These are phyloP conservation scores for Apiospora marii DNA, from an alignment of 2,329 filamentous ascomycete species.

Conservation along the genomic window DNA sequence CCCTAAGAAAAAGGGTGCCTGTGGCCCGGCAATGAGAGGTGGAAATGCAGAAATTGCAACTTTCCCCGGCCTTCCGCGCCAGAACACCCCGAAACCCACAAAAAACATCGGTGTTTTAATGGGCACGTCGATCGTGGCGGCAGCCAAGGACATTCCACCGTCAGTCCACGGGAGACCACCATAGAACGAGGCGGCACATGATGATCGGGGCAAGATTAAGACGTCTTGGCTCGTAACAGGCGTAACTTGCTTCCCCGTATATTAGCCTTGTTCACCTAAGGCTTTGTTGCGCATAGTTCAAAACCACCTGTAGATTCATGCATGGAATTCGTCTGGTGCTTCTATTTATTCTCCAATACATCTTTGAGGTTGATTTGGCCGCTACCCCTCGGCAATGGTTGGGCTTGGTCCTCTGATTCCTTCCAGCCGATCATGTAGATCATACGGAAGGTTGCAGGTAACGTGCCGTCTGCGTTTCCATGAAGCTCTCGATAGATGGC, in stretches of 20 bases:
- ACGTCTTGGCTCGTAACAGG: background rate
- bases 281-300: background rate
- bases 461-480: constrained; percentile 76
- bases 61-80: background rate
- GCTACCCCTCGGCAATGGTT: constrained; percentile 84
- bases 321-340: background rate
- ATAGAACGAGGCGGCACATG: background rate
- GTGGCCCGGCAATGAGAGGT: background rate
- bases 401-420: constrained; percentile 77
- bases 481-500: constrained; percentile 89
- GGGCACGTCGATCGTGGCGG: background rate
- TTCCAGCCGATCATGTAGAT: constrained; percentile 99
- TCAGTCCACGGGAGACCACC: background rate
- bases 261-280: background rate
- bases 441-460: constrained; percentile 91
- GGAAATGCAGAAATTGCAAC: background rate
- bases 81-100: constrained; percentile 6
- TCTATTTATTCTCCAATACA: constrained; percentile 52
- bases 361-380: constrained; percentile 91
- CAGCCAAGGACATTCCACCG: background rate
- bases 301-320: background rate
- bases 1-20: background rate
- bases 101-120: background rate
- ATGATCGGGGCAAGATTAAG: background rate
- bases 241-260: background rate